Percentiles rank a stretch among this genome's conserved stretches.
Evolutionary conservation across 1,284 basidiomycete genomes (phyloP).

Genomic region (Apiotrichum veenhuisii): DNA sequence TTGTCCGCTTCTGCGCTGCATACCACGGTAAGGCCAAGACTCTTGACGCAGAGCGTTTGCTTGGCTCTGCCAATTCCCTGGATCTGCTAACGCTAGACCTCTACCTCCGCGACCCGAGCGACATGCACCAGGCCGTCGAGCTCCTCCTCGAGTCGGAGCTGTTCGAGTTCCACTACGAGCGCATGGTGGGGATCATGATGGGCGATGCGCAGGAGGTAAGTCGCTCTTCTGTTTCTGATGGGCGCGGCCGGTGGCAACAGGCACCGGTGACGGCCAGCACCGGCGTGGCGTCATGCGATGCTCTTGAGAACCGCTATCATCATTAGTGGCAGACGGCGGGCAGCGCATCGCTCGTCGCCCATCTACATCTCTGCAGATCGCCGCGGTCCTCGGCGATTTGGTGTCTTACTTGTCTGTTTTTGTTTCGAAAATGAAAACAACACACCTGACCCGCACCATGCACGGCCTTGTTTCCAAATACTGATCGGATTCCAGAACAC

Average conservation of each 20-base stretch:
- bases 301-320: not conserved
- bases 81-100: slow-evolving; percentile 57
- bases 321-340: no score
- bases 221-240: slow-evolving; percentile 4
- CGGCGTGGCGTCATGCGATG: not conserved
- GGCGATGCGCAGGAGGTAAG: slow-evolving; percentile 66
- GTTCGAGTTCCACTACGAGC: slow-evolving; percentile 78
- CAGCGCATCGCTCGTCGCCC: no score
- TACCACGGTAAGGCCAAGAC: slow-evolving; percentile 91
- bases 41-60: slow-evolving; percentile 34
- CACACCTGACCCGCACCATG: no score
- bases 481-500: slow-evolving; percentile 58
- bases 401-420: no score
- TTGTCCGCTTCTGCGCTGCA: slow-evolving; percentile 68
- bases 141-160: slow-evolving; percentile 74
- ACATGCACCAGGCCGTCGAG: slow-evolving; percentile 73
- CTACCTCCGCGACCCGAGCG: slow-evolving; percentile 72
- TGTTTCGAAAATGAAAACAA: no score
- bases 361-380: no score
- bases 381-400: no score
- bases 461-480: no score
- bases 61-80: not conserved
- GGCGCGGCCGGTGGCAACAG: not conserved
- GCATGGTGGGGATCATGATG: slow-evolving; percentile 73
- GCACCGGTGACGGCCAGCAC: no score